phyloP scores from a whole-genome alignment of 257 asterid species.

The Nicotiana otophora region DNA sequence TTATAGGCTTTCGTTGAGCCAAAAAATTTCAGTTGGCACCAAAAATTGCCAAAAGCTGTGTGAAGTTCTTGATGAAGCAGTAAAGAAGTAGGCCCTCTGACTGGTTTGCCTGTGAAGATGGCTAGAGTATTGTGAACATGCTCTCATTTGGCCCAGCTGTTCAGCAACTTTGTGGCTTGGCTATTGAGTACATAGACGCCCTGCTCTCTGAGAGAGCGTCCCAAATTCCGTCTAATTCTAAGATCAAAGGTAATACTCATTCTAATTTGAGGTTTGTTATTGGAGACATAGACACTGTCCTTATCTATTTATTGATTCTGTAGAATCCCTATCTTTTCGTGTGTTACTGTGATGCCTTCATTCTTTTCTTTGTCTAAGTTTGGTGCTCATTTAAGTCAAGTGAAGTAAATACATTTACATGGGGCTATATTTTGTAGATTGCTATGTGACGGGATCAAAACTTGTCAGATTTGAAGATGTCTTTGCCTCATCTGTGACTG shows the following conservation, averaged over 20 bases:
- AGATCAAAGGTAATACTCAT: slow-evolving; percentile 14
- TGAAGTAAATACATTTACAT: background rate
- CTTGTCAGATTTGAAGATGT: slow-evolving; percentile 53
- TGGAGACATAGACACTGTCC: background rate
- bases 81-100: slow-evolving; percentile 65
- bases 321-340: background rate
- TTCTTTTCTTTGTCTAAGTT: background rate
- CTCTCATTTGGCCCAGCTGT: slow-evolving; percentile 83
- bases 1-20: slow-evolving; percentile 80
- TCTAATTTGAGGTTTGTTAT: background rate
- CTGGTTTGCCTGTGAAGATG: slow-evolving; percentile 86
- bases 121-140: slow-evolving; percentile 96
- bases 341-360: background rate
- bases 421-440: slow-evolving; percentile 35
- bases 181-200: slow-evolving; percentile 56
- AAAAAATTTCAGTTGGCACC: slow-evolving; percentile 67
- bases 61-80: slow-evolving; percentile 53
- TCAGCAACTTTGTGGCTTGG: slow-evolving; percentile 67
- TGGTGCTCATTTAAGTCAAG: slow-evolving; percentile 1
- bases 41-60: slow-evolving; percentile 41
- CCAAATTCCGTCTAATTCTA: slow-evolving; percentile 35
- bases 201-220: slow-evolving; percentile 38
- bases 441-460: slow-evolving; percentile 30
- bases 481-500: slow-evolving; percentile 25
- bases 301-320: background rate